These are phyloP conservation scores for Lenwebbia sp. DNA, from an alignment of 345 rosid species.

Conservation along the genomic window DNA sequence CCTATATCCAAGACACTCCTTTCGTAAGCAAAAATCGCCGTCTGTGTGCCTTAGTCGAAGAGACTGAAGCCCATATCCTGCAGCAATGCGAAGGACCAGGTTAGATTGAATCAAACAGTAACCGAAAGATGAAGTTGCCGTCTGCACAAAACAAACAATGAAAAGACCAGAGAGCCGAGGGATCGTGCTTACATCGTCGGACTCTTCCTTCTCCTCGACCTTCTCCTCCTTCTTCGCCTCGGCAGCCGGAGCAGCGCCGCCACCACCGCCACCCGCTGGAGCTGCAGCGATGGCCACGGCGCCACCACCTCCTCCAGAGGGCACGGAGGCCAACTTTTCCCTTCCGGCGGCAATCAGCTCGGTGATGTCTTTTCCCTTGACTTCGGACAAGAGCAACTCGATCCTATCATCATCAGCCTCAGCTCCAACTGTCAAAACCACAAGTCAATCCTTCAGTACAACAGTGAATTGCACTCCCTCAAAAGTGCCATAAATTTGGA, in stretches of 20 bases:
- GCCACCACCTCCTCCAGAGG: slow-evolving; percentile 51
- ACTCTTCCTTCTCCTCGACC: slow-evolving; percentile 69
- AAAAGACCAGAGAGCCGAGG: background rate
- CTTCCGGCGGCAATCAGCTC: slow-evolving; percentile 79
- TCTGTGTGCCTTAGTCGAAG: slow-evolving; percentile 22
- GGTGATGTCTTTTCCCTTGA: slow-evolving; percentile 57
- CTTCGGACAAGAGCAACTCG: slow-evolving; percentile 46
- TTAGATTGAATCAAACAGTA: background rate
- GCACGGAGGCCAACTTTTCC: slow-evolving; percentile 78
- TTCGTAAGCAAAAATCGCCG: background rate
- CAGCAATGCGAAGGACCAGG: background rate
- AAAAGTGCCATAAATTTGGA: background rate
- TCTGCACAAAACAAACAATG: background rate
- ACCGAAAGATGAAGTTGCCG: background rate
- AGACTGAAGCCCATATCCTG: slow-evolving; percentile 66
- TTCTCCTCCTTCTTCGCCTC: slow-evolving; percentile 78
- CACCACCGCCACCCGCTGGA: slow-evolving; percentile 20
- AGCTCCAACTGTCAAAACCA: slow-evolving; percentile 45
- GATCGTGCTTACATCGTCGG: slow-evolving; percentile 50
- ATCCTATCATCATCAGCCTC: slow-evolving; percentile 51
- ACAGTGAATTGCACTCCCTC: background rate
- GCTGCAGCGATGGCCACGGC: slow-evolving; percentile 29
- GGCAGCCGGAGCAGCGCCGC: slow-evolving; percentile 36
- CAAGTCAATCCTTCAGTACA: background rate
- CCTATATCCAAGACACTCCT: background rate